Evolutionary conservation across 2,329 filamentous ascomycete genomes (phyloP).

Genomic region (Helotiales sp.): DNA sequence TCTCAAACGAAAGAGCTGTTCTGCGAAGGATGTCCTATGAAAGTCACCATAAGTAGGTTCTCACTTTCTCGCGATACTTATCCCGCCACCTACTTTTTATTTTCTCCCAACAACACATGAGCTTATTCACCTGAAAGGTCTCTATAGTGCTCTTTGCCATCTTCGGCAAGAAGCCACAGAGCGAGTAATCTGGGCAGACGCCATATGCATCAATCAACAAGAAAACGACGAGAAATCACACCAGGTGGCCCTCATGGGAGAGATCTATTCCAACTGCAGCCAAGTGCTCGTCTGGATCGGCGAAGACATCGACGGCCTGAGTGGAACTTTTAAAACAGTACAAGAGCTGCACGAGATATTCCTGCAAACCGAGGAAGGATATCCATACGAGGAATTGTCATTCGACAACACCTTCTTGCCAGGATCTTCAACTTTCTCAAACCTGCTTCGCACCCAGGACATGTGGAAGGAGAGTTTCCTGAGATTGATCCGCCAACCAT

Average conservation of each 20-base stretch:
- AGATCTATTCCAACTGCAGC: neutral
- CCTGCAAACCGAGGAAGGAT: neutral
- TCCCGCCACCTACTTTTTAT: no score
- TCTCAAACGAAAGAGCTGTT: neutral
- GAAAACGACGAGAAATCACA: neutral
- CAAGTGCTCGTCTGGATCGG: neutral
- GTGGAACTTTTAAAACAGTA: neutral
- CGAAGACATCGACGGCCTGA: neutral
- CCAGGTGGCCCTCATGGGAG: neutral
- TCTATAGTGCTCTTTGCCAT: neutral
- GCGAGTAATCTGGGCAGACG: neutral
- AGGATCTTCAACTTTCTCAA: neutral
- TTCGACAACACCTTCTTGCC: neutral
- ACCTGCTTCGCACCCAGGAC: neutral
- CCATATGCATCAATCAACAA: neutral
- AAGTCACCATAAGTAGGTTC: neutral
- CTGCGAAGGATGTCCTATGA: neutral
- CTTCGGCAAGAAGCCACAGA: neutral
- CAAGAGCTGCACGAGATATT: neutral
- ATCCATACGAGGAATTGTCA: neutral
- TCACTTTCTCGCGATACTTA: neutral
- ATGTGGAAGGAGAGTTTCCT: neutral
- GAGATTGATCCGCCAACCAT: neutral
- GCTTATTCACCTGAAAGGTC: neutral
- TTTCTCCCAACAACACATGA: neutral